Conservation (phyloP, 352 stramenopile genomes). For the Globisporangium uncinulatum region DNA sequence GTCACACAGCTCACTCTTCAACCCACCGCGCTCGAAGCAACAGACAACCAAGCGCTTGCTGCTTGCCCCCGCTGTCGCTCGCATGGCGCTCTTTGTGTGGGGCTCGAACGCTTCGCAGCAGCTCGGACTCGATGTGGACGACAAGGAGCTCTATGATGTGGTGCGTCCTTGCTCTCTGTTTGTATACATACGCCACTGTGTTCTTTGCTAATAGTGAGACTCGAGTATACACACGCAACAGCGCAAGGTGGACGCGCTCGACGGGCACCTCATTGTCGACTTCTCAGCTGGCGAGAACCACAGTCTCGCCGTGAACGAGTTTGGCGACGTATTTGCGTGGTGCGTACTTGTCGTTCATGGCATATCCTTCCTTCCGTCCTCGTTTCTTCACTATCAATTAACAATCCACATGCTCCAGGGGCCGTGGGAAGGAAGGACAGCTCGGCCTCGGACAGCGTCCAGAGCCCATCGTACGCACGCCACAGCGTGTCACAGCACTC, state of each 20-base stretch:
- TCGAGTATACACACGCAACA: slow-evolving; percentile 11
- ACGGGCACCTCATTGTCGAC: slow-evolving; percentile 54
- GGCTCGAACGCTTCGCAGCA: slow-evolving; percentile 71
- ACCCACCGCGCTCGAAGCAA: not conserved
- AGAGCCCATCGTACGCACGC: slow-evolving; percentile 26
- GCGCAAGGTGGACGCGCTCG: slow-evolving; percentile 48
- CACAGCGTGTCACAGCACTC: slow-evolving; percentile 43
- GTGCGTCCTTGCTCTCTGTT: slow-evolving; percentile 11
- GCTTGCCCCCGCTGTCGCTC: not conserved
- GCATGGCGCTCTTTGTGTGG: slow-evolving; percentile 77
- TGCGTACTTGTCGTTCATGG: slow-evolving; percentile 6
- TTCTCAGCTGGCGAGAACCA: slow-evolving; percentile 73
- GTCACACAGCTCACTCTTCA: not conserved
- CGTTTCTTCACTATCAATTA: not conserved
- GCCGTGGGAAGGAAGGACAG: slow-evolving; percentile 63
- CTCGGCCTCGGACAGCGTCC: slow-evolving; percentile 38
- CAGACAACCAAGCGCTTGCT: not conserved
- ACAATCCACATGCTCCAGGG: slow-evolving; percentile 19
- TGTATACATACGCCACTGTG: no score
- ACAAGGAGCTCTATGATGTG: slow-evolving; percentile 57
- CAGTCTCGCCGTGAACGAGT: slow-evolving; percentile 74
- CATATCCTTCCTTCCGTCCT: not conserved
- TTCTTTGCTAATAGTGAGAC: not conserved
- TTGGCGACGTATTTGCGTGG: slow-evolving; percentile 78
- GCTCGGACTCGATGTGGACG: slow-evolving; percentile 40